Evolutionary conservation across 1,284 basidiomycete species (phyloP).

Genomic region (Puccinia polysora): DNA sequence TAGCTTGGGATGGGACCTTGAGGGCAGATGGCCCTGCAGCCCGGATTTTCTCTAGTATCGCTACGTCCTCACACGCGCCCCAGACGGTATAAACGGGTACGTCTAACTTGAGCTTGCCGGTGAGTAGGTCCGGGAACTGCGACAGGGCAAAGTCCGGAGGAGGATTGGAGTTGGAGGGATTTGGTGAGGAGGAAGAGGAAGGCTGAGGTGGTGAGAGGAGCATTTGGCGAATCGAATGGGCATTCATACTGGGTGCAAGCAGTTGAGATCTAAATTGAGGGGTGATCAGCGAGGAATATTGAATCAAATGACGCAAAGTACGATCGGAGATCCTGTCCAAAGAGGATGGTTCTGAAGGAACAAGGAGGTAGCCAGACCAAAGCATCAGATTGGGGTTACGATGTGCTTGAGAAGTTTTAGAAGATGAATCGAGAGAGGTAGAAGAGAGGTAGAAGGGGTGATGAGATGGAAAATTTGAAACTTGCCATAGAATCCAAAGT

Average conservation of each 20-base stretch:
- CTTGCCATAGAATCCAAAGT: no score
- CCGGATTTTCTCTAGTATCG: constrained; percentile 61
- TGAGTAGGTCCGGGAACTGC: constrained; percentile 85
- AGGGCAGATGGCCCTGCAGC: constrained; percentile 47
- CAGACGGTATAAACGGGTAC: constrained; percentile 94
- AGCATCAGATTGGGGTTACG: no score
- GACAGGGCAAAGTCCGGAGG: constrained; percentile 61
- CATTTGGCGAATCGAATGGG: constrained; percentile 47
- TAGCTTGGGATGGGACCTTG: constrained; percentile 27
- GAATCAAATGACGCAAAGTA: constrained; percentile 84
- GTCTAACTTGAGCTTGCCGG: constrained; percentile 72
- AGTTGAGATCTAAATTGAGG: constrained; percentile 74
- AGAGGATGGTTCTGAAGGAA: constrained; percentile 47
- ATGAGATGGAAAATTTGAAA: no score
- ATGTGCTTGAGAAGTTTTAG: no score
- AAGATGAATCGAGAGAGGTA: no score
- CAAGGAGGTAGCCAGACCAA: no score
- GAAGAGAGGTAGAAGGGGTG: no score
- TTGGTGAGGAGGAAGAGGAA: constrained; percentile 58
- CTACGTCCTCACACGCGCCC: constrained; percentile 95
- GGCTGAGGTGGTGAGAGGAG: constrained; percentile 55
- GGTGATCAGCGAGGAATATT: constrained; percentile 94
- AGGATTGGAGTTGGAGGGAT: constrained; percentile 48
- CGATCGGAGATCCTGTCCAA: constrained; percentile 49
- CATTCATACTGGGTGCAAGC: constrained; percentile 46